phyloP scores from a whole-genome alignment of 2,329 filamentous ascomycete species.

The Sclerotinia borealis region DNA sequence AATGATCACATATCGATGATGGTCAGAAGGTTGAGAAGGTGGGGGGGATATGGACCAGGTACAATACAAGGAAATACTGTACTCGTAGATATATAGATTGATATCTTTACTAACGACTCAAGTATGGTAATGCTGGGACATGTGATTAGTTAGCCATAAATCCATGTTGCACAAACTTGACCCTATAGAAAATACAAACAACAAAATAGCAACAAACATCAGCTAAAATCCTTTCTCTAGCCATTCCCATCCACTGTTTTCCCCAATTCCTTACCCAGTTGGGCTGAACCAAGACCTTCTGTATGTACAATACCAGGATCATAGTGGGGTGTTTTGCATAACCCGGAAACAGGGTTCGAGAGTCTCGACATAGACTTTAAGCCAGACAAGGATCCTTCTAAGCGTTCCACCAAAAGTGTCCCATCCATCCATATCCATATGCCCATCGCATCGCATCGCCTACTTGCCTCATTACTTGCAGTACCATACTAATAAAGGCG shows the following conservation, averaged over 20 bases:
- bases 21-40: slow-evolving; percentile 6
- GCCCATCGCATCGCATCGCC: neutral
- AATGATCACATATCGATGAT: too few species aligned
- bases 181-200: neutral
- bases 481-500: neutral
- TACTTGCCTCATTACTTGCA: neutral
- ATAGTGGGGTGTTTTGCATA: slow-evolving; percentile 10
- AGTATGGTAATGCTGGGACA: neutral
- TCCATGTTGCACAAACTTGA: neutral
- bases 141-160: neutral
- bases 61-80: neutral
- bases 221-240: neutral
- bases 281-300: slow-evolving; percentile 10
- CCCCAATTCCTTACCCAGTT: neutral
- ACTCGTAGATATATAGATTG: neutral
- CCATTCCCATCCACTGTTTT: neutral
- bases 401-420: neutral
- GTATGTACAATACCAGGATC: neutral
- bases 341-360: slow-evolving; percentile 3
- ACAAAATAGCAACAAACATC: neutral
- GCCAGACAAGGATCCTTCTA: neutral
- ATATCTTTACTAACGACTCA: neutral
- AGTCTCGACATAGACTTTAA: slow-evolving; percentile 1
- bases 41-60: neutral
- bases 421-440: too few species aligned